phyloP scores from a whole-genome alignment of 139 green algal species.

The Chlorella sp. region DNA sequence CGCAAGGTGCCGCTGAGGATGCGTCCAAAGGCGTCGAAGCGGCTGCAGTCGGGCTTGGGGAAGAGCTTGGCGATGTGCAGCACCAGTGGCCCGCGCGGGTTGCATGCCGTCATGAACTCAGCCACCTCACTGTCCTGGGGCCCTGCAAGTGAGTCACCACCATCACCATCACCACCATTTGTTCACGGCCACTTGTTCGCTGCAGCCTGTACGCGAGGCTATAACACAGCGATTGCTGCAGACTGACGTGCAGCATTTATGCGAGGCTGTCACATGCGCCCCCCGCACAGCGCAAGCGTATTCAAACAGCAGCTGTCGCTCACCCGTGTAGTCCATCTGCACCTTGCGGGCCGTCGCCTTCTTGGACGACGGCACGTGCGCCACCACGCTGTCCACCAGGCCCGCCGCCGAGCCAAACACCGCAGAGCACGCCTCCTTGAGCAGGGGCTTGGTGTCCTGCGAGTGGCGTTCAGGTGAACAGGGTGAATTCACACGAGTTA shows the following conservation, averaged over 20 bases:
- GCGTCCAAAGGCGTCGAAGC: constrained; percentile 89
- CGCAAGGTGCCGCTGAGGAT: constrained; percentile 88
- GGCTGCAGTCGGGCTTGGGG: constrained; percentile 67
- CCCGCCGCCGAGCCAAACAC: constrained; percentile 75
- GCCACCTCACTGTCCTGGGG: constrained; percentile 55
- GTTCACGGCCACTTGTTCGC: too few species aligned
- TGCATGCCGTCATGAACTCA: constrained; percentile 68
- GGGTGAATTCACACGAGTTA: too few species aligned
- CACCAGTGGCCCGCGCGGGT: constrained; percentile 78
- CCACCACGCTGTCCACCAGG: constrained; percentile 89
- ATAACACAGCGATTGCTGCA: too few species aligned
- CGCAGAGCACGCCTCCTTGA: constrained; percentile 61
- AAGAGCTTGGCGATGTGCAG: constrained; percentile 94
- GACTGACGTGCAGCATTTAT: too few species aligned
- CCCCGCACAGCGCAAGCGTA: too few species aligned
- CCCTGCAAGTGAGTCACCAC: too few species aligned
- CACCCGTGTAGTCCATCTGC: constrained; percentile 70
- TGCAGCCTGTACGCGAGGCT: too few species aligned
- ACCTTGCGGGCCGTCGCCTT: constrained; percentile 70
- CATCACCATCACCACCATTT: too few species aligned
- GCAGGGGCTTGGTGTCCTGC: constrained; percentile 77
- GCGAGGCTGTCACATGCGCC: too few species aligned
- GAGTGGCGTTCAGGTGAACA: too few species aligned
- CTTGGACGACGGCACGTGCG: constrained; percentile 70
- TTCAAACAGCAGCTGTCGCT: too few species aligned